phyloP scores from a whole-genome alignment of 2,329 filamentous ascomycete species.

The Calonectria fujianensis region DNA sequence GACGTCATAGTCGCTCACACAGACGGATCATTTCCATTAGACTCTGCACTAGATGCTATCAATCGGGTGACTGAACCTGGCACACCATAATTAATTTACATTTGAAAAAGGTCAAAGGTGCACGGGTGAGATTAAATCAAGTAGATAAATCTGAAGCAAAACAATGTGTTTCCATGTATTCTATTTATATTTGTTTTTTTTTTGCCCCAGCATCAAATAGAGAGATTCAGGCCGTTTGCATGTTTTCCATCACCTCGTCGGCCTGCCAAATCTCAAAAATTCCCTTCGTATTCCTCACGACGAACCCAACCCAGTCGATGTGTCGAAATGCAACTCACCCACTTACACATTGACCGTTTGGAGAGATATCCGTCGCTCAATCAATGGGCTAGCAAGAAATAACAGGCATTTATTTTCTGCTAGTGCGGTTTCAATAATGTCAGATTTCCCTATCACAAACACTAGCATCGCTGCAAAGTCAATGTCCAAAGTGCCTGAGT shows the following conservation, averaged over 20 bases:
- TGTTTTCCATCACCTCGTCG: background rate
- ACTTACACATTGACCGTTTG: no score
- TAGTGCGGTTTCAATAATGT: no score
- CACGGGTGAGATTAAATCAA: background rate
- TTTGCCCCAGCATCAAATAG: background rate
- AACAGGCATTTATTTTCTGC: no score
- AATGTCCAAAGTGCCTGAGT: no score
- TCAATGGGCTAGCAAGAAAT: no score
- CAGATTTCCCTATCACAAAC: no score
- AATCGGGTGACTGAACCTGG: background rate
- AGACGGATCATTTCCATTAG: constrained; percentile 1
- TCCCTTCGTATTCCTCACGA: background rate
- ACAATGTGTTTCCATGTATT: background rate
- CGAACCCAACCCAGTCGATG: background rate
- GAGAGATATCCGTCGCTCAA: no score
- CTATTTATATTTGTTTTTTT: background rate
- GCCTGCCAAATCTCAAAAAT: background rate
- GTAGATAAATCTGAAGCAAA: background rate
- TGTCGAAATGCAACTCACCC: no score
- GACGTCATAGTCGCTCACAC: constrained; percentile 28
- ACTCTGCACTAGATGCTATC: background rate
- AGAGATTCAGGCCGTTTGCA: background rate
- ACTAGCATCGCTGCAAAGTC: no score
- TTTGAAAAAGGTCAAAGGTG: background rate
- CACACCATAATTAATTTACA: background rate